Base-by-base conservation (phyloP, 1,284 basidiomycete genomes). In the Rhodotorula sp. region DNA sequence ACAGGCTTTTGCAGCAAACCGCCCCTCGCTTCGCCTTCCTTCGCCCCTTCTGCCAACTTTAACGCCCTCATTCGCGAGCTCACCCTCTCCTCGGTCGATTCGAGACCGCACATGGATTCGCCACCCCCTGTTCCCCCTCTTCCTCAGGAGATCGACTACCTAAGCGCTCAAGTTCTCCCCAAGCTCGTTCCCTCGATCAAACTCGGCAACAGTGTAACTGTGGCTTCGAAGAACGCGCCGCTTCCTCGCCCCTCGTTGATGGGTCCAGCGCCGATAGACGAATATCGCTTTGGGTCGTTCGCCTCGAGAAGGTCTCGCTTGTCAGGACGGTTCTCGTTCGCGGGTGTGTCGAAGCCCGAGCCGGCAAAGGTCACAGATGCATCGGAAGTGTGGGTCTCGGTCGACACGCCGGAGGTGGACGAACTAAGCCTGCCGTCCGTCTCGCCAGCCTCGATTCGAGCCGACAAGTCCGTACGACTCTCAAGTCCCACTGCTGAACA, bases 91-190 rank as follows among this genome's bases (percentile, higher is more conserved):
- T 52, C 55, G 20, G 24, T 57, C 19, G 20, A 51, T 2, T n/a
- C 60, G n/a, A 15, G 46, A 2, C 32, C 1, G 8, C 1, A 34
- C 27, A 39, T 53, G 5, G 24, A 19, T 15, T 10, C 55, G 27
- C 19, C 36, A 15, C 20, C 39, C 2, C 44, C 57, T 2, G 5
- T 29, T 1, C 29, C 32, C 32, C 29, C n/a, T 6, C 34, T 36
- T 4, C 17, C 49, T 20, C 52, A 56, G 57, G 56, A 30, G 15
- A 73, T 71, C 68, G 73, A 74, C 58, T 68, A 44, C 52, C 66
- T 74, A 49, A 63, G 71, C 8, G 53, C 73, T 5, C 63, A 68
- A 32, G 5, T 74, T 29, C 58, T 74, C 4, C 73, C 73, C 7
- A 46, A 47, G 1, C 73, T 74, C 36, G 62, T 70, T 22, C 73